Evolutionary conservation across 495 filamentous ascomycete genomes (phyloP).

Genomic region (Letharia columbiana): DNA sequence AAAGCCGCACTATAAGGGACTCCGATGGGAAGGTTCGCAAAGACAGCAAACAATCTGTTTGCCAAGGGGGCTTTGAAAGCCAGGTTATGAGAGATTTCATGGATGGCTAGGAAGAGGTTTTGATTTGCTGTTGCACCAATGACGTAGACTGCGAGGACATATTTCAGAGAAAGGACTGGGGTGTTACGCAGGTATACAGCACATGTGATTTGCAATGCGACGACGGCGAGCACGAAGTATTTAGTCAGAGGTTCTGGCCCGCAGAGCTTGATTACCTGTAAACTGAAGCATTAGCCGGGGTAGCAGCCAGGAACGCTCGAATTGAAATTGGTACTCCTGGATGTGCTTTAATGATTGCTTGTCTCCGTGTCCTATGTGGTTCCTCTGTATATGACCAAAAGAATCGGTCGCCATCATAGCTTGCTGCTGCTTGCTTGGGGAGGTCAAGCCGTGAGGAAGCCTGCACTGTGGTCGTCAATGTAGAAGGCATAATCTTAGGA

Average conservation of each 20-base stretch:
- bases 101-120: constrained; percentile 97
- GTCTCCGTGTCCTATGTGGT: constrained; percentile 80
- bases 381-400: constrained; percentile 99
- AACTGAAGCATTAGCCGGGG: constrained; percentile 13
- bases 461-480: constrained; percentile 7
- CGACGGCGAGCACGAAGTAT: constrained; percentile 79
- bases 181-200: constrained; percentile 73
- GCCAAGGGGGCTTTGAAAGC: constrained; percentile 78
- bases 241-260: constrained; percentile 94
- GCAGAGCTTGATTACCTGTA: constrained; percentile 91
- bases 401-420: constrained; percentile 43
- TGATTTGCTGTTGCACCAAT: constrained; percentile 96
- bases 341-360: constrained; percentile 96
- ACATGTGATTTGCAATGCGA: constrained; percentile 69
- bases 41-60: constrained; percentile 79
- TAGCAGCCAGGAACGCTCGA: not conserved
- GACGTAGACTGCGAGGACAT: constrained; percentile 81
- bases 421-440: not conserved
- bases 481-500: constrained; percentile 8
- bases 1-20: constrained; percentile 96
- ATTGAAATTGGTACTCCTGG: constrained; percentile 59
- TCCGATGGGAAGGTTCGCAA: constrained; percentile 93
- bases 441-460: constrained; percentile 6
- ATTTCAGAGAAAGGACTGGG: constrained; percentile 70
- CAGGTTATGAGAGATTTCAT: constrained; percentile 97